Evolutionary conservation across 1,139 yeast species (phyloP), one percentile per base, ranked within the genome.

Genomic region (Nematodospora anomalae): DNA sequence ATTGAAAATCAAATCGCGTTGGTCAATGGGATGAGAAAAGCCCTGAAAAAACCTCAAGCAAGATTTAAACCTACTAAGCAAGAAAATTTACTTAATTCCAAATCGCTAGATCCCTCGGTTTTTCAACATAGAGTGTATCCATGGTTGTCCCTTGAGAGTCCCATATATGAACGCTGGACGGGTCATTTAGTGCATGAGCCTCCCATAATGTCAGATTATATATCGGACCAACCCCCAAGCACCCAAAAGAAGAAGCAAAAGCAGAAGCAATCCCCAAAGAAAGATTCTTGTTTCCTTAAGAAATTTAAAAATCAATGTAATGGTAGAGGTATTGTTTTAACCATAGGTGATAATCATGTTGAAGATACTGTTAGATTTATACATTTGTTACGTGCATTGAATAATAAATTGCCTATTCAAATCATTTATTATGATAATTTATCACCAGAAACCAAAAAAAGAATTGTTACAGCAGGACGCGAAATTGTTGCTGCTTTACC

Each of bases 81-180:
- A 4, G 44, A 41, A 20, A 30, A 29, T n/a, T 32, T 38, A 60
- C 52, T 27, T 4, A 28, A 30, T 32, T 24, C 46, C 16, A 32
- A 45, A 21, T 36, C 46, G 16, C 43, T 50, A 27, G 43, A 43
- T 22, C 36, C 50, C 16, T 62, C 62, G 38, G 45, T 49, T 37
- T 45, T 74, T 18, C 77, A 74, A 44, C 50, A 55, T 16, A 57
- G 75, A 42, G 46, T 73, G 7, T 73, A 71, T 47, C 77, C 76
- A 14, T 74, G 76, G 72, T 41, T 74, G 28, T 60, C 68, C 6
- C 51, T 63, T 35, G 60, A 64, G 31, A 50, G 60, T 28, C 80
- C 80, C 4, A 47, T 60, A 4, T 74, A 60, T 49, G 70, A 64
- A 40, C 56, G 76, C 46, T 73, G 75, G 74, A 65, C 66, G 6